phyloP scores from a whole-genome alignment of 768 basidiomycete genomes.

The Auriscalpium orientale region DNA sequence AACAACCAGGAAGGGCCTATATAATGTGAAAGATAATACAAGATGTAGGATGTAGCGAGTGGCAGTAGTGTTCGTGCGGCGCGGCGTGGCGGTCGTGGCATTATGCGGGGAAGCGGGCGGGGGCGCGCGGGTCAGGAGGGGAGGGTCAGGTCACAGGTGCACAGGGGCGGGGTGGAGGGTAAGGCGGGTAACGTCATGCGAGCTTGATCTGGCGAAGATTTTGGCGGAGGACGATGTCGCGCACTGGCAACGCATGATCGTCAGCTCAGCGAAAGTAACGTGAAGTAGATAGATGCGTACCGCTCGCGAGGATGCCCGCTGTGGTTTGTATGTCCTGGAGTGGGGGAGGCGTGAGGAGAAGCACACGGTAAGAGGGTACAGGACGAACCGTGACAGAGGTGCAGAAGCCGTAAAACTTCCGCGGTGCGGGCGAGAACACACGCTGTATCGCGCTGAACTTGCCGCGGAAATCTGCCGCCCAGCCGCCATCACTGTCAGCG shows the following conservation, averaged over 20 bases:
- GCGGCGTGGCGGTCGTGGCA: not conserved
- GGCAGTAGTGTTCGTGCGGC: too few relatives aligned
- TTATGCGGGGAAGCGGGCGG: not conserved
- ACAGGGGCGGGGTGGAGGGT: not conserved
- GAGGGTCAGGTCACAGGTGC: not conserved
- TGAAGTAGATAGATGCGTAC: not conserved
- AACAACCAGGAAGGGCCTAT: too few relatives aligned
- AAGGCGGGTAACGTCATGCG: not conserved
- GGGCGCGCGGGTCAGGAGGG: not conserved
- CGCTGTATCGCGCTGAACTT: constrained; percentile 73
- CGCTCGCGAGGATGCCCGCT: not conserved
- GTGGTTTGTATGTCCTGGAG: not conserved
- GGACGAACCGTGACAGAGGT: constrained; percentile 61
- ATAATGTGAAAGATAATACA: too few relatives aligned
- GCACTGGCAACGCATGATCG: not conserved
- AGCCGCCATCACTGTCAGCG: not conserved
- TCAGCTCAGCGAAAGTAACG: not conserved
- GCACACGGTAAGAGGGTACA: not conserved
- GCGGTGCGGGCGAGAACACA: constrained; percentile 64
- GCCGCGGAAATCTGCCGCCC: constrained; percentile 46
- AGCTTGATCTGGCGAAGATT: not conserved
- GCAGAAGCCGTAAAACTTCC: constrained; percentile 73
- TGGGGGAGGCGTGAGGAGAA: not conserved
- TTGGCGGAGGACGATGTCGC: not conserved
- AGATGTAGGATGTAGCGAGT: too few relatives aligned